phyloP scores from a whole-genome alignment of 1,284 basidiomycete species.

The Melanopsichium pennsylvanicum region DNA sequence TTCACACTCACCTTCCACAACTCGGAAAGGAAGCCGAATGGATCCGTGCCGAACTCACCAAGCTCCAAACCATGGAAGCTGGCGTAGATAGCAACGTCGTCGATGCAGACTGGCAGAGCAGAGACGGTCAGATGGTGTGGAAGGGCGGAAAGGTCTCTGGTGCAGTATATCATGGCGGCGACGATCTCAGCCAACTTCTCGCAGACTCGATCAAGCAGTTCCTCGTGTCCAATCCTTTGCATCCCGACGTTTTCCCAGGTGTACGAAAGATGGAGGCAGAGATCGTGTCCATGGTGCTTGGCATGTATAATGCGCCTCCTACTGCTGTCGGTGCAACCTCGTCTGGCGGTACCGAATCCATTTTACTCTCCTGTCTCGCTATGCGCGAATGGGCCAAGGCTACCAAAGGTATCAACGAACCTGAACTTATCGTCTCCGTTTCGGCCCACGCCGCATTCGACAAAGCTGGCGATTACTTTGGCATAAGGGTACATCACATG shows the following conservation, averaged over 20 bases:
- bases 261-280: constrained; percentile 98
- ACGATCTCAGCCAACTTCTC: constrained; percentile 57
- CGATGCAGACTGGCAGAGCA: constrained; percentile 26
- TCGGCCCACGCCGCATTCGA: constrained; percentile 94
- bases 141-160: constrained; percentile 63
- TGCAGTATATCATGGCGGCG: constrained; percentile 66
- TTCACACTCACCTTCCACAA: constrained; percentile 45
- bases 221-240: constrained; percentile 80
- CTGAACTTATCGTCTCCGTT: constrained; percentile 88
- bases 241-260: constrained; percentile 93
- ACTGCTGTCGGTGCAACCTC: constrained; percentile 87
- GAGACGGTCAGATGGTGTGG: constrained; percentile 59
- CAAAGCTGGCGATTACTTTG: constrained; percentile 88
- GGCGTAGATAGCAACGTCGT: constrained; percentile 34
- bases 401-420: constrained; percentile 85
- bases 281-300: constrained; percentile 89
- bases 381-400: constrained; percentile 89
- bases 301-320: constrained; percentile 77
- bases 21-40: constrained; percentile 55
- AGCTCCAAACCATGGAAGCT: constrained; percentile 55
- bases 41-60: constrained; percentile 52
- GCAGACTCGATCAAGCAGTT: constrained; percentile 53
- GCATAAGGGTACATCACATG: constrained; percentile 88
- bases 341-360: constrained; percentile 93
- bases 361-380: constrained; percentile 91